Evolutionary conservation across 305 asterid species (phyloP), one percentile per base, ranked within the genome.

Genomic region (Lippia alba): DNA sequence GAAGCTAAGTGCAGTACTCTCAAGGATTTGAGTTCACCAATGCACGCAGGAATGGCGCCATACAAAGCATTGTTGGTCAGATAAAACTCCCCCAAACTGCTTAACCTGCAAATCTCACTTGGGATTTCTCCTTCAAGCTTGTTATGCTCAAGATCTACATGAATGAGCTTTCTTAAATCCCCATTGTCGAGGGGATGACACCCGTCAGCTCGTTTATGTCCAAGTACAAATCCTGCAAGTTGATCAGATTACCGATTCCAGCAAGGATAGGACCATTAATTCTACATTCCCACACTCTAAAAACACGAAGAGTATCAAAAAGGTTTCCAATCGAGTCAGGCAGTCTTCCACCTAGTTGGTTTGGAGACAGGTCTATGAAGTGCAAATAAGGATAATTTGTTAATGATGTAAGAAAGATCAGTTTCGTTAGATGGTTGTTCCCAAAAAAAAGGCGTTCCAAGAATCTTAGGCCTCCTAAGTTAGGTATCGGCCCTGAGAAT

Each of bases 401-500:
- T n/a, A n/a, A n/a, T n/a, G n/a, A n/a, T n/a, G n/a, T n/a, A n/a
- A 34, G 40, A 34, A 34, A 34, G 40, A 3, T 34, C 40, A 34
- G 40, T 34, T 34, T 6, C 40, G 3, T 34, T 0, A 81, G 75
- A 32, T 80, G 75, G 64, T 83, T 75, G 40, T 34, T 34, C 40
- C 4, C 40, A 2, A 2, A 3, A 34, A 34, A 2, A 34, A 34
- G 40, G 40, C 40, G 40, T 34, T 34, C 4, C 40, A 34, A 34
- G 40, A 34, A 34, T 34, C 6, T 34, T 34, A 78, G 40, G 41
- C 56, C 54, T 34, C 83, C 71, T 40, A 83, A 57, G 32, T 72
- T 6, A 0, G 87, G 87, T 20, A 80, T 45, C 6, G 78, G 24
- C 30, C 85, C 85, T 8, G 70, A 12, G 18, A 83, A 73, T 44